Conservation (phyloP, 2,329 filamentous ascomycete species). For the Pseudocercospora cruenta region DNA sequence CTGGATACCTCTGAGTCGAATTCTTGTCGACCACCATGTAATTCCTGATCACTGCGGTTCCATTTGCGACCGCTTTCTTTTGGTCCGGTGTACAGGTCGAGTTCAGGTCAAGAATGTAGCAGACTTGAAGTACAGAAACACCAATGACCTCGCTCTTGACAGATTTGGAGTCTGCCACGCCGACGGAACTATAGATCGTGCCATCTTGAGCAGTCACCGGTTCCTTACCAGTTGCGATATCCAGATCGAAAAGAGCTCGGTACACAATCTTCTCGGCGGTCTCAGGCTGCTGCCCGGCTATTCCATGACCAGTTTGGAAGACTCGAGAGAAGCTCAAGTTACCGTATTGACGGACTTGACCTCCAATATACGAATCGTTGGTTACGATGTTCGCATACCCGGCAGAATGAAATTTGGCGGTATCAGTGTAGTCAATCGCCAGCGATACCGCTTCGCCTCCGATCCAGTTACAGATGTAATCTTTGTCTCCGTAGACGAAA, state of each 20-base stretch:
- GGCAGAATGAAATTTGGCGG: constrained; percentile 49
- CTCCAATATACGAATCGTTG: constrained; percentile 25
- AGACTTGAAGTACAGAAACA: constrained; percentile 24
- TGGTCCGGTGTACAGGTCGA: constrained; percentile 24
- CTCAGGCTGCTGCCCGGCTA: constrained; percentile 53
- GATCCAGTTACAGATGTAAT: constrained; percentile 59
- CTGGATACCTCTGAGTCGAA: constrained; percentile 20
- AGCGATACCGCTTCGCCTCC: constrained; percentile 58
- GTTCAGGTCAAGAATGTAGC: constrained; percentile 21
- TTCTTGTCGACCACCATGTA: constrained; percentile 25
- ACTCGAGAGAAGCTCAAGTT: constrained; percentile 35
- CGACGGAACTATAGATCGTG: constrained; percentile 5
- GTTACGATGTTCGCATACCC: constrained; percentile 45
- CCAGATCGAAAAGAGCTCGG: constrained; percentile 51
- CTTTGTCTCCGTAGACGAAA: constrained; percentile 59
- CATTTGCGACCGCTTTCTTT: constrained; percentile 16
- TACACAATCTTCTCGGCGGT: constrained; percentile 55
- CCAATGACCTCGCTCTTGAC: constrained; percentile 20
- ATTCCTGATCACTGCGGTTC: constrained; percentile 20
- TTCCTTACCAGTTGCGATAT: constrained; percentile 46
- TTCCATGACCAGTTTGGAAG: constrained; percentile 45
- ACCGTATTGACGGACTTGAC: constrained; percentile 35
- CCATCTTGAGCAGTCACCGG: constrained; percentile 1
- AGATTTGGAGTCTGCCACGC: constrained; percentile 12
- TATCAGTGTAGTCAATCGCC: constrained; percentile 48